Base-by-base conservation (phyloP, 805 yeast species). In the Suhomyces sp. region DNA sequence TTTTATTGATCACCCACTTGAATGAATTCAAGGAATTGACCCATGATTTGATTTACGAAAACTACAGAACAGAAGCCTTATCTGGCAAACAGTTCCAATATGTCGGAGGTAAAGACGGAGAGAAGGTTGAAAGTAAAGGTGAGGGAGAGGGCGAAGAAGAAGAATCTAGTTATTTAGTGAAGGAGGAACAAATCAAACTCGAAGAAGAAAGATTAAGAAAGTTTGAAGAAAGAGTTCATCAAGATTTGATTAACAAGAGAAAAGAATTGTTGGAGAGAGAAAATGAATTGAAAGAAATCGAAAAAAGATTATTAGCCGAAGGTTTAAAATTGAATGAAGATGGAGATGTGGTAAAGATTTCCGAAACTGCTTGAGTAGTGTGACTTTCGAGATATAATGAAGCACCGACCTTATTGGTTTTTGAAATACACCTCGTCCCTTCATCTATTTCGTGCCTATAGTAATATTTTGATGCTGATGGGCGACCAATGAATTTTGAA, bases 171-270 rank as follows among this genome's bases (percentile, higher is more conserved):
- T 69, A 68, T 47, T 43, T 61, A 40, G 77, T 79, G 25, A 85
- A 91, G 60, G 97, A 88, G 60, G 95, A 87, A 62, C 95, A 87
- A 63, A 84, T 88, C 51, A 80, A 85, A 51, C 68, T 82, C 35
- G 96, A 88, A 62, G 96, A 88, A 64, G 95, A 86, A 63, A 77
- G 95, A 63, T 72, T 88, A 54, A 81, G 74, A 53, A 84, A 86
- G 28, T 86, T 85, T 57, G 96, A 88, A 64, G 88, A 82, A 60
- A 73, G 93, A 50, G 95, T 88, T 17, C 96, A 88, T 63, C 85
- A 82, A 54, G 96, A 88, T 60, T 71, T 88, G 56, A 69, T 83
- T 54, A 72, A 74, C 57, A 86, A 88, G 69, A 74, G 93, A 49
- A 80, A 81, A 53, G 96, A 88, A 60, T 74, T 88, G 42, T 72